Base-by-base conservation (phyloP, 2,329 filamentous ascomycete species). In the Mycosphaerella sp. region DNA sequence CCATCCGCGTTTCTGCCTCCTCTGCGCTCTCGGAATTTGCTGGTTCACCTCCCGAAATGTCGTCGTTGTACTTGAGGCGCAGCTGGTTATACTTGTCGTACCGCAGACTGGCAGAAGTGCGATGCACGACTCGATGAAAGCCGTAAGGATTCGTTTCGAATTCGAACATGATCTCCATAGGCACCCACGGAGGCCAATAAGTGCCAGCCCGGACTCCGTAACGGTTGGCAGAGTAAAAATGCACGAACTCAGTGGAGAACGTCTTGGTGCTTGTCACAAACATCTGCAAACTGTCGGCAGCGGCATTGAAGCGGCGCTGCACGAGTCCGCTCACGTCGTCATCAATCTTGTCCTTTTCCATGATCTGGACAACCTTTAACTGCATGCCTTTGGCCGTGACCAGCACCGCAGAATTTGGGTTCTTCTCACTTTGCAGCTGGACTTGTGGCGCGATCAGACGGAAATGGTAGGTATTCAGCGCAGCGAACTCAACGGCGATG, bases 71-170 rank as follows among this genome's bases (percentile, higher is more conserved):
- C 72, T 98, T 98, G 58, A 99, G 78, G 59, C 93, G 90, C 52
- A 98, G 78, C 11, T 89, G 92, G 70, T 99, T 99, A 82, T 92
- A 96, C 72, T 98, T 97, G 76, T 98, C 92, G 70, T 95, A 97
- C 56, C 92, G 84, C 62, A 98, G 78, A 74, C 86, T 91, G 21
- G 92, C 93, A 4, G 92, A 98, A 1, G 93, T 98, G 70, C 95
- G 92, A 69, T 97, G 89, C 9, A 99, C 91, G 31, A 98, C 91
- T 56, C 93, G 84, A 69, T 92, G 92, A 77, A 98, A 98, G n/a
- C 95, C 93, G 66, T 95, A 95, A 0, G 93, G 92, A 69, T 95
- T 91, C 5, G 87, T 80, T 60, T 92, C 78, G 71, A 96, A 98
- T 70, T 97, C 91, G 66, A 95, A 96, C 86, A 98, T 96, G 64